phyloP scores from a whole-genome alignment of 1,284 basidiomycete species.

The Trichosporon coremiiforme region DNA sequence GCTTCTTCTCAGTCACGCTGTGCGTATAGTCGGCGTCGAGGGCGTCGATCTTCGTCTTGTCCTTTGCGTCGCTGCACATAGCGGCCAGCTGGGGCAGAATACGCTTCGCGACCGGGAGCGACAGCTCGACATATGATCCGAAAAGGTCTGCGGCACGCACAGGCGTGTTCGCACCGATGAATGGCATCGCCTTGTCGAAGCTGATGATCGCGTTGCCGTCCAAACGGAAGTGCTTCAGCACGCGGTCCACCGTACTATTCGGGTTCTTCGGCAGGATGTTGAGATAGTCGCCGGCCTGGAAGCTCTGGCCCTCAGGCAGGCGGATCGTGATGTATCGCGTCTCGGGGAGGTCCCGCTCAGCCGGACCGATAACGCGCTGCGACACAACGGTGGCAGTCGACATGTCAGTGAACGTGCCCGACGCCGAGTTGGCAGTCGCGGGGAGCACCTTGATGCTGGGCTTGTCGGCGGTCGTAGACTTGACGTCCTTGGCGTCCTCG shows the following conservation, averaged over 20 bases:
- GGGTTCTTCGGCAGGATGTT: constrained; percentile 46
- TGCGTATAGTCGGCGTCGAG: constrained; percentile 27
- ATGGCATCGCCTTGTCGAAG: constrained; percentile 57
- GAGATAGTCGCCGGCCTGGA: constrained; percentile 60
- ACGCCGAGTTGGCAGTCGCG: constrained; percentile 17
- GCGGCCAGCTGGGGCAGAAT: constrained; percentile 7
- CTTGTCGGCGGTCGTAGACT: neutral
- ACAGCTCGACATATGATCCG: constrained; percentile 59
- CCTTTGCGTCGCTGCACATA: constrained; percentile 24
- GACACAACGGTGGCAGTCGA: constrained; percentile 6
- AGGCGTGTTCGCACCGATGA: constrained; percentile 57
- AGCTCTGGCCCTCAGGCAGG: constrained; percentile 56
- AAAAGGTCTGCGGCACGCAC: constrained; percentile 57
- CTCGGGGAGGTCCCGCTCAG: neutral
- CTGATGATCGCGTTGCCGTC: constrained; percentile 59
- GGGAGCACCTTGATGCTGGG: constrained; percentile 14
- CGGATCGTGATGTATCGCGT: constrained; percentile 55
- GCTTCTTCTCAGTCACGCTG: constrained; percentile 38
- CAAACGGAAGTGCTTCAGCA: constrained; percentile 56
- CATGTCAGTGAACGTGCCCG: neutral
- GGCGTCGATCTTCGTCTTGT: constrained; percentile 30
- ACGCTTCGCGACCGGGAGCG: constrained; percentile 33
- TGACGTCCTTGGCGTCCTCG: constrained; percentile 6
- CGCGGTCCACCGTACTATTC: constrained; percentile 52
- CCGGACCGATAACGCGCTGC: neutral